These are phyloP conservation scores for Salmacisia buchloeana DNA, from an alignment of 1,284 basidiomycete genomes.

Conservation along the genomic window DNA sequence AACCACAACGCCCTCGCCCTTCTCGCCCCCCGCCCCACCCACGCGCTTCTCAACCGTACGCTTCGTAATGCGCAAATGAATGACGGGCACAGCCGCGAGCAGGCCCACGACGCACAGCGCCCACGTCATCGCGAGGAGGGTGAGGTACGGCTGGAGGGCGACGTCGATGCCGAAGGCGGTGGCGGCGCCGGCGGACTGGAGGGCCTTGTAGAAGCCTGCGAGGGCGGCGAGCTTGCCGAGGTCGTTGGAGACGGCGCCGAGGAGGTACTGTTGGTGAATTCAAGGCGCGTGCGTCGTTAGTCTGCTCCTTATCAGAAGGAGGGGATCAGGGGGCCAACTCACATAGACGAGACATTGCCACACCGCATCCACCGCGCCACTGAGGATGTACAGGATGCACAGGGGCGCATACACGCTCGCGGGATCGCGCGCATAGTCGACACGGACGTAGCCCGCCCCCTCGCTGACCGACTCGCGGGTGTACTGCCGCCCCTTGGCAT, in stretches of 20 bases:
- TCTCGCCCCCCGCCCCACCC: too few species aligned
- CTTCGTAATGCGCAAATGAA: conserved; percentile 30
- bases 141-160: conserved; percentile 33
- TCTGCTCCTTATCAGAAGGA: background rate
- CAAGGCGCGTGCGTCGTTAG: background rate
- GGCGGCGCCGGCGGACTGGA: conserved; percentile 38
- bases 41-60: conserved; percentile 18
- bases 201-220: conserved; percentile 24
- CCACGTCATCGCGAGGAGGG: conserved; percentile 38
- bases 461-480: conserved; percentile 19
- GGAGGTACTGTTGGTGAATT: conserved; percentile 22
- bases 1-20: background rate
- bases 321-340: background rate
- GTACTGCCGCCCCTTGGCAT: conserved; percentile 33
- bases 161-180: conserved; percentile 35
- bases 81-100: conserved; percentile 31
- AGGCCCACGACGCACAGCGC: conserved; percentile 31
- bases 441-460: conserved; percentile 12
- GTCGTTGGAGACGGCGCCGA: conserved; percentile 40
- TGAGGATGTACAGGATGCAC: conserved; percentile 41
- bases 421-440: conserved; percentile 21
- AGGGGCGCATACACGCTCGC: conserved; percentile 24
- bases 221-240: conserved; percentile 36
- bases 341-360: conserved; percentile 21
- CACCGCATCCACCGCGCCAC: conserved; percentile 30